A percentile compares a stretch with the other conserved stretches of the same genome.
phyloP scores from a whole-genome alignment of 2,329 filamentous ascomycete genomes.

The Botryosphaeria dothidea region DNA sequence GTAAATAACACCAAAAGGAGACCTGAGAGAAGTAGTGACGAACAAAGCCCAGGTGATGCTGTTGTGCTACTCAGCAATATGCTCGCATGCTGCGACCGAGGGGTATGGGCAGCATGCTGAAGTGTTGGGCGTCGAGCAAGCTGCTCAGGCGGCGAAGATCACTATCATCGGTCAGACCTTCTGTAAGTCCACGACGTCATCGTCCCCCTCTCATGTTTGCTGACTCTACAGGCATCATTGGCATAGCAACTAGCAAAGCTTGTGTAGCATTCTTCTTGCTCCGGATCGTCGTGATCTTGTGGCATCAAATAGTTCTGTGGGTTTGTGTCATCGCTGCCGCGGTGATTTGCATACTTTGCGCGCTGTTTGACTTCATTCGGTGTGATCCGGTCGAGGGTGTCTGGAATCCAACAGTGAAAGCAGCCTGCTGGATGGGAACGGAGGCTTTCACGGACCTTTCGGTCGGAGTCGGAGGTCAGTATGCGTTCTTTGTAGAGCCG shows the following conservation, averaged over 20 bases:
- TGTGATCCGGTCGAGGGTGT: slow-evolving; percentile 30
- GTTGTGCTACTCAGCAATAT: slow-evolving; percentile 29
- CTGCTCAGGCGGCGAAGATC: slow-evolving; percentile 34
- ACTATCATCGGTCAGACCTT: slow-evolving; percentile 33
- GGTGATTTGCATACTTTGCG: slow-evolving; percentile 30
- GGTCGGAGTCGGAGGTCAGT: slow-evolving; percentile 6
- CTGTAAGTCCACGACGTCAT: slow-evolving; percentile 19
- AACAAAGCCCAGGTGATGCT: slow-evolving; percentile 26
- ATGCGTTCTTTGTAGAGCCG: neutral
- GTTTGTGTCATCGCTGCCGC: slow-evolving; percentile 31
- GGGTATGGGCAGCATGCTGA: slow-evolving; percentile 31
- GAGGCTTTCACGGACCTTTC: slow-evolving; percentile 24
- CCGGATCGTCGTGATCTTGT: slow-evolving; percentile 31
- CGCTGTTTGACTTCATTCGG: slow-evolving; percentile 30
- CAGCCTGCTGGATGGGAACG: slow-evolving; percentile 28
- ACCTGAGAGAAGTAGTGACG: neutral
- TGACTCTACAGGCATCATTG: slow-evolving; percentile 24
- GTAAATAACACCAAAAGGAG: neutral
- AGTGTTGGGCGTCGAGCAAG: slow-evolving; percentile 25
- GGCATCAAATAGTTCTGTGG: slow-evolving; percentile 34
- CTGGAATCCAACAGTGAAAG: slow-evolving; percentile 29
- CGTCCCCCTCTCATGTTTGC: neutral
- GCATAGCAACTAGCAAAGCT: slow-evolving; percentile 33
- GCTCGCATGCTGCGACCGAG: slow-evolving; percentile 28
- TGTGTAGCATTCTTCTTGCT: slow-evolving; percentile 34